Conservation (phyloP, 2,329 filamentous ascomycete genomes). For the Claviceps sorghi region DNA sequence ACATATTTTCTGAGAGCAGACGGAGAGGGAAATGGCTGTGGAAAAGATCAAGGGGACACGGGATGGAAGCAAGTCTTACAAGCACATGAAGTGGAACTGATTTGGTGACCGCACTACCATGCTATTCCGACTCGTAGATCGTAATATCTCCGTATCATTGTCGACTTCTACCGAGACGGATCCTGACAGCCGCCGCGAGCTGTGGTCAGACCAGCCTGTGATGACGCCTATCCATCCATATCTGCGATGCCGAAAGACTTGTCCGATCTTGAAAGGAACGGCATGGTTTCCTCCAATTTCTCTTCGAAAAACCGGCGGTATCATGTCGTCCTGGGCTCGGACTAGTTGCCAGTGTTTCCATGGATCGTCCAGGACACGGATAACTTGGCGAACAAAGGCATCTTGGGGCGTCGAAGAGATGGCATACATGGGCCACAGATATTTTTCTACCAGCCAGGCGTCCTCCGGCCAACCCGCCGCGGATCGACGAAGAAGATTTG, state of each 20-base stretch:
- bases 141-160: slow-evolving; percentile 13
- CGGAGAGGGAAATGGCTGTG: not conserved
- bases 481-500: slow-evolving; percentile 42
- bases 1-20: not conserved
- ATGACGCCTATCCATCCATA: slow-evolving; percentile 72
- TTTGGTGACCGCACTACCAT: slow-evolving; percentile 14
- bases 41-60: not conserved
- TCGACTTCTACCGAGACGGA: slow-evolving; percentile 14
- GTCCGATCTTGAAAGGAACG: slow-evolving; percentile 52
- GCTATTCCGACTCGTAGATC: slow-evolving; percentile 8
- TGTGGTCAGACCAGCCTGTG: slow-evolving; percentile 64
- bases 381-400: slow-evolving; percentile 14
- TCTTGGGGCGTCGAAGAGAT: slow-evolving; percentile 20
- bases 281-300: slow-evolving; percentile 10
- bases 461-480: slow-evolving; percentile 42
- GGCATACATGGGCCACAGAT: slow-evolving; percentile 47
- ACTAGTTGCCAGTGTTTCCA: slow-evolving; percentile 21
- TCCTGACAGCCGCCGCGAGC: slow-evolving; percentile 14
- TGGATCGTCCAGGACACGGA: slow-evolving; percentile 15
- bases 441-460: slow-evolving; percentile 52
- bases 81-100: slow-evolving; percentile 59
- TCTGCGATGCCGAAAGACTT: slow-evolving; percentile 69
- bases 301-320: slow-evolving; percentile 22
- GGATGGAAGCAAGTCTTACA: slow-evolving; percentile 44
- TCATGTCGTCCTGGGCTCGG: slow-evolving; percentile 28